These are phyloP conservation scores for Pseudogymnoascus sp. DNA, from an alignment of 2,329 filamentous ascomycete species.

Conservation along the genomic window DNA sequence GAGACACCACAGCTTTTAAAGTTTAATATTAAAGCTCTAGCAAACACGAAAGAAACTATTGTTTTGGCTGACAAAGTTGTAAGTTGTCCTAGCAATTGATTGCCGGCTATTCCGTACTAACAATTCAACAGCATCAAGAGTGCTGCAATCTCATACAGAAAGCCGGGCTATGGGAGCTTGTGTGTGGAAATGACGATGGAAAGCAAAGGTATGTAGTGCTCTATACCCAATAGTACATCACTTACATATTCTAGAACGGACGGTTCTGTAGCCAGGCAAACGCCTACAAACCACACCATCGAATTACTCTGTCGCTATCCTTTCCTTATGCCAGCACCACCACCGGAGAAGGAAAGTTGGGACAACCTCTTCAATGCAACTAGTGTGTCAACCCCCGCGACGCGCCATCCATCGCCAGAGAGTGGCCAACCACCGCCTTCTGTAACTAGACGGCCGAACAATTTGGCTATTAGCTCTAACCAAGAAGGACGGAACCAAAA, in stretches of 20 bases:
- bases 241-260: not conserved
- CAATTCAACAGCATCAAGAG: not conserved
- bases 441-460: not conserved
- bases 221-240: not conserved
- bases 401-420: not conserved
- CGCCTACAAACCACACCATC: not conserved
- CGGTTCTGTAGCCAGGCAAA: not conserved
- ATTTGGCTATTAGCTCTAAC: not conserved
- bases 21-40: slow-evolving; percentile 1
- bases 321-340: slow-evolving; percentile 3
- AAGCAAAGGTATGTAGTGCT: not conserved
- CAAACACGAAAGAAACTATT: not conserved
- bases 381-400: not conserved
- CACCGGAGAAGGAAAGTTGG: slow-evolving; percentile 1
- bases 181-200: not conserved
- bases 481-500: not conserved
- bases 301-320: slow-evolving; percentile 8
- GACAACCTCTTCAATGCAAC: slow-evolving; percentile 10
- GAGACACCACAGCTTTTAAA: not conserved
- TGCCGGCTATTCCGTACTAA: not conserved
- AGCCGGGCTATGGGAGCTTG: not conserved
- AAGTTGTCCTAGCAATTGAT: not conserved
- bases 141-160: not conserved
- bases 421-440: not conserved
- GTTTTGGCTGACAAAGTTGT: slow-evolving; percentile 5